Evolutionary conservation across 495 filamentous ascomycete genomes (phyloP).

Genomic region (Cetradonia linearis): DNA sequence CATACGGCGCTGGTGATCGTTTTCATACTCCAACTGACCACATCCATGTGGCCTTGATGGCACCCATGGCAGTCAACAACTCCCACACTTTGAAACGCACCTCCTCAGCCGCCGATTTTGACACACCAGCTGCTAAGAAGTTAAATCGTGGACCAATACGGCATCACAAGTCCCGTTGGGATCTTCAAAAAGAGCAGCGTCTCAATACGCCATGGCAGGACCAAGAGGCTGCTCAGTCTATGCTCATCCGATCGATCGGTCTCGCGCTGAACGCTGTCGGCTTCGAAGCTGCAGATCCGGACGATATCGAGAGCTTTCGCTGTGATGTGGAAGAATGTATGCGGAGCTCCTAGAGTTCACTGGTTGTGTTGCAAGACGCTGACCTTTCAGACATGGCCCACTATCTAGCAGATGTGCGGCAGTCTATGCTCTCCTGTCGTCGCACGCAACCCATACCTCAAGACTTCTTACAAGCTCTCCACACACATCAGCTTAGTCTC

Average conservation of each 20-base stretch:
- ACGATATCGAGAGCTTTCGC: constrained; percentile 50
- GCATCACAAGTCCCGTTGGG: constrained; percentile 35
- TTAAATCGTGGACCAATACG: constrained; percentile 39
- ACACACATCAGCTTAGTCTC: constrained; percentile 30
- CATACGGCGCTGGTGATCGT: not conserved
- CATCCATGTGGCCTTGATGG: constrained; percentile 15
- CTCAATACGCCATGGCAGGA: constrained; percentile 36
- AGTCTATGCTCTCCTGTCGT: constrained; percentile 52
- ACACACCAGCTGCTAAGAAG: constrained; percentile 32
- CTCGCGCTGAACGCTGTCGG: constrained; percentile 44
- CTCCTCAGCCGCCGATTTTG: constrained; percentile 27
- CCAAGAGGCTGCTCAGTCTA: constrained; percentile 37
- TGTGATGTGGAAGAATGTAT: constrained; percentile 54
- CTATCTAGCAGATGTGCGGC: constrained; percentile 45
- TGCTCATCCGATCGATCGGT: constrained; percentile 49
- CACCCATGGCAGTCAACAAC: constrained; percentile 22
- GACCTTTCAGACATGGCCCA: constrained; percentile 44
- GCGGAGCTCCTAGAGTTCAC: not conserved
- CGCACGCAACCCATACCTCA: constrained; percentile 52
- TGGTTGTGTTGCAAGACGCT: not conserved
- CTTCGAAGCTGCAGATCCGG: constrained; percentile 46
- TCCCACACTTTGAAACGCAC: constrained; percentile 36
- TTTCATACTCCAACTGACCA: not conserved
- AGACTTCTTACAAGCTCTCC: constrained; percentile 59
- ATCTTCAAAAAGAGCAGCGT: constrained; percentile 25